These are phyloP conservation scores for Colletotrichum sp. DNA, from an alignment of 2,329 filamentous ascomycete species.

Conservation along the genomic window DNA sequence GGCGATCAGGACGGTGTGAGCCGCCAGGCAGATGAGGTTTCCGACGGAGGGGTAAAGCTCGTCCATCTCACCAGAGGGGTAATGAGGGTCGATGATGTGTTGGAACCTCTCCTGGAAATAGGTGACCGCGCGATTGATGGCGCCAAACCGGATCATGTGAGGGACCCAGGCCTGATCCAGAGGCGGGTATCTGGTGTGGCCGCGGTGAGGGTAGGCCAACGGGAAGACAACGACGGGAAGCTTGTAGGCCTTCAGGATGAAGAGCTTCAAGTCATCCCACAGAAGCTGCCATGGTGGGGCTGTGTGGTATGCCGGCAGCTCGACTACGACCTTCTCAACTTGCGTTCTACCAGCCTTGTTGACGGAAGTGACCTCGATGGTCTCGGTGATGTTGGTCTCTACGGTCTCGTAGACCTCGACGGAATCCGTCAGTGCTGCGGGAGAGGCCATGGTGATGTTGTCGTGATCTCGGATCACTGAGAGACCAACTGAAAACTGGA, in stretches of 20 bases:
- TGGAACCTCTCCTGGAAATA: neutral
- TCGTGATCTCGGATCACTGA: neutral
- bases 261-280: neutral
- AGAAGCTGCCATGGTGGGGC: neutral
- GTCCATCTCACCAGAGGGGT: conserved; percentile 1
- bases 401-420: neutral
- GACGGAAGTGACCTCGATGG: neutral
- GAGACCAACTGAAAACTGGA: neutral
- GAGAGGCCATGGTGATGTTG: neutral
- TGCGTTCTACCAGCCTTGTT: neutral
- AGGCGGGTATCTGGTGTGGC: neutral
- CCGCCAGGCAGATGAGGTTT: neutral
- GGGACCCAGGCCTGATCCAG: neutral
- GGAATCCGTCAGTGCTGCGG: neutral
- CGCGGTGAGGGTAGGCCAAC: neutral
- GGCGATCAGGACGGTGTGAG: neutral
- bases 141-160: neutral
- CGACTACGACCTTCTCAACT: neutral
- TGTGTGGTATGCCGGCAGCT: neutral
- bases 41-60: conserved; percentile 10
- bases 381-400: neutral
- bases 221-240: neutral
- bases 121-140: neutral
- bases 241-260: neutral
- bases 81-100: neutral